Evolutionary conservation across 1,284 basidiomycete species (phyloP).

Genomic region (Sporisorium reilianum): DNA sequence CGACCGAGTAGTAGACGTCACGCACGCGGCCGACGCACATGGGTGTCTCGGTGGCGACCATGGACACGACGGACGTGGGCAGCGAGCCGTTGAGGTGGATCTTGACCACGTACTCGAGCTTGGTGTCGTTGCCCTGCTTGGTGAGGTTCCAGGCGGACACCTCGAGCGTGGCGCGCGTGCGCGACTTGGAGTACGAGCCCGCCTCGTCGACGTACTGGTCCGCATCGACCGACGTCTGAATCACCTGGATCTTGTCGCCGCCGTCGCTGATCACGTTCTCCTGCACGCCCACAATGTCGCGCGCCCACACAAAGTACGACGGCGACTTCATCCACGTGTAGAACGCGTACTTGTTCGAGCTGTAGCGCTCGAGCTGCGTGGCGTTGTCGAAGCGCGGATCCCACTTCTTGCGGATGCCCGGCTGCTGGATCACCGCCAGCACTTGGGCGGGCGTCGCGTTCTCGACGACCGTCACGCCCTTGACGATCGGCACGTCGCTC

Average conservation of each 20-base stretch:
- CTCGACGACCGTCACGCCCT: constrained; percentile 58
- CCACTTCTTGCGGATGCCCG: constrained; percentile 65
- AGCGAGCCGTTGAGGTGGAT: constrained; percentile 61
- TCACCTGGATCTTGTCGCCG: constrained; percentile 45
- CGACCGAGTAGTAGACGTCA: constrained; percentile 54
- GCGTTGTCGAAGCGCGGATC: constrained; percentile 60
- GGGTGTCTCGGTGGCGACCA: constrained; percentile 62
- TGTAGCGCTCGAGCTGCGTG: constrained; percentile 44
- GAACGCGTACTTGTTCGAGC: constrained; percentile 42
- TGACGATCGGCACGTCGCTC: constrained; percentile 57
- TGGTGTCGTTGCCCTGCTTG: constrained; percentile 54
- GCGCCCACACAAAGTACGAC: constrained; percentile 63
- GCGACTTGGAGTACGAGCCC: constrained; percentile 56
- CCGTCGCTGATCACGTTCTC: constrained; percentile 41
- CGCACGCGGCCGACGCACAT: constrained; percentile 63
- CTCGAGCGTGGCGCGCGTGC: constrained; percentile 62
- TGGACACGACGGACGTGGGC: constrained; percentile 57
- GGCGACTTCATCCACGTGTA: constrained; percentile 64
- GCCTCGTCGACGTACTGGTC: constrained; percentile 61
- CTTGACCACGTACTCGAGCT: constrained; percentile 64
- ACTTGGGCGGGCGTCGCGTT: constrained; percentile 60
- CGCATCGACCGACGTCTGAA: constrained; percentile 57
- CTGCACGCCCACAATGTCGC: constrained; percentile 64
- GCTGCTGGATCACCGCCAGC: constrained; percentile 58
- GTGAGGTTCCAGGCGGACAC: constrained; percentile 56